Conservation (phyloP, 2,329 filamentous ascomycete species). For the Pseudogymnoascus sp. region DNA sequence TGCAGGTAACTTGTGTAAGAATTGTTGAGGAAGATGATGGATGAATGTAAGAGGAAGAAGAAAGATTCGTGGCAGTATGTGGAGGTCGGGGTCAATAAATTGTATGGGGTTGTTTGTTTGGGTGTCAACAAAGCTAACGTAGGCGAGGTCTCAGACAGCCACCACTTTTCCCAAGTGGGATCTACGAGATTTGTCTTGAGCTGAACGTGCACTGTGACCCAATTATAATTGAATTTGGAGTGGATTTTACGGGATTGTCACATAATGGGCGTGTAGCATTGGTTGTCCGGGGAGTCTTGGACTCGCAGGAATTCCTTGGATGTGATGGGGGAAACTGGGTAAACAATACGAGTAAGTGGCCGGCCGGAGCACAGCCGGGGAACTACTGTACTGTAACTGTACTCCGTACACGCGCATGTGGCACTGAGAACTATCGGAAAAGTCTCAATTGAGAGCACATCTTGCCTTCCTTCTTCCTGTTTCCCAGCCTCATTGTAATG, state of each 20-base stretch:
- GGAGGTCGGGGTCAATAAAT: constrained; percentile 11
- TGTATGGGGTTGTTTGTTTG: constrained; percentile 9
- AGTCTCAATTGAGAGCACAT: constrained; percentile 1
- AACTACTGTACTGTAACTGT: neutral
- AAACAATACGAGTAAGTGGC: neutral
- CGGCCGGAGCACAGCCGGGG: neutral
- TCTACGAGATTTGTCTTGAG: neutral
- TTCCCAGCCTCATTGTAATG: neutral
- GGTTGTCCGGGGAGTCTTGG: constrained; percentile 3
- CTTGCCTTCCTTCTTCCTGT: neutral
- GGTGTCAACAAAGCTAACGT: constrained; percentile 11
- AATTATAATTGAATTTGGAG: neutral
- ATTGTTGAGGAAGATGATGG: constrained; percentile 10
- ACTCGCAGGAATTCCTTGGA: neutral
- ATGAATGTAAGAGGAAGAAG: constrained; percentile 9
- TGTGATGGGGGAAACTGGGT: neutral
- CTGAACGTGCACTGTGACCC: neutral
- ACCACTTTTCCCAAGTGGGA: constrained; percentile 6
- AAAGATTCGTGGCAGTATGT: constrained; percentile 11
- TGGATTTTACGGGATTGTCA: constrained; percentile 4
- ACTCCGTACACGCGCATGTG: neutral
- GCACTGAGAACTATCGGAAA: neutral
- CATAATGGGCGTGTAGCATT: constrained; percentile 7
- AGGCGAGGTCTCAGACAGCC: constrained; percentile 9
- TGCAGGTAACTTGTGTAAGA: constrained; percentile 5